phyloP scores from a whole-genome alignment of 1,284 basidiomycete genomes.

The Violaceomyces palustris region DNA sequence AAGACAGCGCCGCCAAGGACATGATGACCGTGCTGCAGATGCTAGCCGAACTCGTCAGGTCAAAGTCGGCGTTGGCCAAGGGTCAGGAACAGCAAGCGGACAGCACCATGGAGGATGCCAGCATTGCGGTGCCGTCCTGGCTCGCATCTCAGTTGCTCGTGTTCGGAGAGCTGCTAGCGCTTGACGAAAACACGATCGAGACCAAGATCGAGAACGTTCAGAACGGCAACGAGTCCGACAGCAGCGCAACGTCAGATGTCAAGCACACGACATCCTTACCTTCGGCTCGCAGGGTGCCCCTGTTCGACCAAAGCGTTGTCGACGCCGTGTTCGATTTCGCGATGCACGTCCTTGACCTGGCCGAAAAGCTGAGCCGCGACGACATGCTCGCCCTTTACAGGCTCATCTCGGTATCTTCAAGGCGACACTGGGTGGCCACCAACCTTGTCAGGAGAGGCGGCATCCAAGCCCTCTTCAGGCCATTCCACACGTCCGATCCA shows the following conservation, averaged over 20 bases:
- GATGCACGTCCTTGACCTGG: slow-evolving; percentile 51
- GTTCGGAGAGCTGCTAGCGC: slow-evolving; percentile 60
- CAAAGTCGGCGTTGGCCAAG: too few relatives aligned
- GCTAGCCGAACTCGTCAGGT: too few relatives aligned
- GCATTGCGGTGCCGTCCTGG: too few relatives aligned
- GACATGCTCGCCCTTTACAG: slow-evolving; percentile 43
- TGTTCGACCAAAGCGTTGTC: slow-evolving; percentile 2
- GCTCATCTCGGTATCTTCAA: slow-evolving; percentile 40
- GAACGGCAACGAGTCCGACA: not conserved
- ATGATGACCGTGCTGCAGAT: slow-evolving; percentile 16
- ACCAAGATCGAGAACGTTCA: slow-evolving; percentile 54
- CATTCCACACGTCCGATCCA: slow-evolving; percentile 31
- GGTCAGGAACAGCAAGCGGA: too few relatives aligned
- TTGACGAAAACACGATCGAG: slow-evolving; percentile 66
- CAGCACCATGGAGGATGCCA: too few relatives aligned
- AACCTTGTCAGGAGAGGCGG: slow-evolving; percentile 28
- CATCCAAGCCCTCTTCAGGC: slow-evolving; percentile 35
- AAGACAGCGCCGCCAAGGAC: slow-evolving; percentile 54
- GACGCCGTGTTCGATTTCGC: slow-evolving; percentile 22
- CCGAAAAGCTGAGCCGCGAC: slow-evolving; percentile 21
- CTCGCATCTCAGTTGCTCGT: slow-evolving; percentile 23
- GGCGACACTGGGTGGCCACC: slow-evolving; percentile 21
- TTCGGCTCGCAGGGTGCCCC: slow-evolving; percentile 37
- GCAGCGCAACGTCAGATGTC: not conserved
- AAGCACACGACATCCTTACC: slow-evolving; percentile 9